Percentiles rank a stretch among this genome's conserved stretches.
Conservation (phyloP, 148 eudicot species). For the Amaranthus hypochondriacus region DNA sequence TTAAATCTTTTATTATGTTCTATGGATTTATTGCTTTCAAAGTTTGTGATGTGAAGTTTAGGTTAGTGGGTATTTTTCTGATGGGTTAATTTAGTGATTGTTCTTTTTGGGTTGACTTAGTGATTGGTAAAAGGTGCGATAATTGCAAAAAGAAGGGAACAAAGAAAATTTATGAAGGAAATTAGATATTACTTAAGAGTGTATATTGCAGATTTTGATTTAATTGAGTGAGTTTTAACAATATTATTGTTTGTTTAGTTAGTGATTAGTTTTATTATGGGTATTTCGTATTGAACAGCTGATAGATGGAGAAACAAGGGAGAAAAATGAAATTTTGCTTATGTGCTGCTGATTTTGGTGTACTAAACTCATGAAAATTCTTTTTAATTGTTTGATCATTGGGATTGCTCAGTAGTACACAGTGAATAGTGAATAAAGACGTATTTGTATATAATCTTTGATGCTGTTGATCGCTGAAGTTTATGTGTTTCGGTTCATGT, state of each 20-base stretch:
- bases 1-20: not conserved
- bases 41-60: not conserved
- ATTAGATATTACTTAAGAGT: not conserved
- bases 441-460: too few species aligned
- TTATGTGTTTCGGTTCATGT: too few species aligned
- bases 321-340: too few species aligned
- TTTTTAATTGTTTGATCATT: too few species aligned
- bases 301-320: not conserved
- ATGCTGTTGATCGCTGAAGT: too few species aligned
- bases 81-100: not conserved
- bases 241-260: not conserved
- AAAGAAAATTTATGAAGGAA: not conserved
- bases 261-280: too few species aligned
- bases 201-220: not conserved
- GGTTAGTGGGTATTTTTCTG: slow-evolving; percentile 21
- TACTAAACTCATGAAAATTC: too few species aligned
- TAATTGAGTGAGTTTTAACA: not conserved
- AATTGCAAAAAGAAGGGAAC: not conserved
- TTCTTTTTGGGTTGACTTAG: not conserved
- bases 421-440: too few species aligned
- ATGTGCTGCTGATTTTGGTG: too few species aligned
- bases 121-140: not conserved
- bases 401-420: too few species aligned
- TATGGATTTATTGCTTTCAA: slow-evolving; percentile 3
- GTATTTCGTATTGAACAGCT: too few species aligned